Percentiles rank a stretch among this genome's conserved stretches.
phyloP scores from a whole-genome alignment of 202 grass and related monocot species.

The Brachypodium distachyon region DNA sequence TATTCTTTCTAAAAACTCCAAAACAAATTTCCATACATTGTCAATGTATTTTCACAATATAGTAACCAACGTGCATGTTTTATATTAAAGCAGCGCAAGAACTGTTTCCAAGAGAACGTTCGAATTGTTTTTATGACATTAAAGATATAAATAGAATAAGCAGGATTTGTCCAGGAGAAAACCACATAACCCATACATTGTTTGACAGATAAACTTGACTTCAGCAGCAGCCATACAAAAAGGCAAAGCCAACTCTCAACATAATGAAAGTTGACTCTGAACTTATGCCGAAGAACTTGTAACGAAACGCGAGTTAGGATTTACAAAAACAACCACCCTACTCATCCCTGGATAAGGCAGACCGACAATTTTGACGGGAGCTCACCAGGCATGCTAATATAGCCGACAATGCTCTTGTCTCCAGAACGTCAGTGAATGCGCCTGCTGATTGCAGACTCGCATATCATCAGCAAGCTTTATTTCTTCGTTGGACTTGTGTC shows the following conservation, averaged over 20 bases:
- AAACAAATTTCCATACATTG: too few relatives aligned
- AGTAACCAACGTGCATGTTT: background rate
- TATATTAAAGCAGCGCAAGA: background rate
- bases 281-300: background rate
- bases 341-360: background rate
- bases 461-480: conserved; percentile 19
- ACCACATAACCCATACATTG: background rate
- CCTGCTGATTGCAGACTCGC: background rate
- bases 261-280: background rate
- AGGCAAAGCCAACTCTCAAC: conserved; percentile 8
- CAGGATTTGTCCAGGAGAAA: background rate
- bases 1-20: too few relatives aligned
- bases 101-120: background rate
- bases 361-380: background rate
- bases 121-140: background rate
- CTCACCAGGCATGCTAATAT: conserved; percentile 32
- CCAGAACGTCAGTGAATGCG: conserved; percentile 33
- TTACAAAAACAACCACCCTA: conserved; percentile 33
- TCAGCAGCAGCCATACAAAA: conserved; percentile 2
- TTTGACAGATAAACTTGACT: conserved; percentile 1
- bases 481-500: conserved; percentile 29
- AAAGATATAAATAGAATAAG: background rate
- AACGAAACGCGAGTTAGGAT: conserved; percentile 16
- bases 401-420: conserved; percentile 24
- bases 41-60: background rate